phyloP scores from a whole-genome alignment of 768 basidiomycete species.

The Agrocybe pediades region DNA sequence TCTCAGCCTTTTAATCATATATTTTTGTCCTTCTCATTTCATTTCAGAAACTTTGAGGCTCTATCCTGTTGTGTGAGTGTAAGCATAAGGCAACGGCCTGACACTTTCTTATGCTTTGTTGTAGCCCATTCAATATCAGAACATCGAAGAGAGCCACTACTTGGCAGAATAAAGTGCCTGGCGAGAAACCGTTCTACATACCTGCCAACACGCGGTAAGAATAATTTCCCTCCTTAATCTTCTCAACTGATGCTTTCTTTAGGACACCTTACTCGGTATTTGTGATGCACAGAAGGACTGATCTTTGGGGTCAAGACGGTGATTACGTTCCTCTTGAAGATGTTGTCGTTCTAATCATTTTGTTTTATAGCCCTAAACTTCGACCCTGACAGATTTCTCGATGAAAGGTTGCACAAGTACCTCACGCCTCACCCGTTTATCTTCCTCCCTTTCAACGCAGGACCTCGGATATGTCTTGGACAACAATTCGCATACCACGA shows the following conservation, averaged over 20 bases:
- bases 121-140: constrained; percentile 12
- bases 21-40: neutral
- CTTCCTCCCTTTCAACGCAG: constrained; percentile 39
- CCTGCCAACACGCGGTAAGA: constrained; percentile 37
- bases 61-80: constrained; percentile 32
- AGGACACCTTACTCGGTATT: constrained; percentile 40
- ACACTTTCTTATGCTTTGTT: constrained; percentile 37
- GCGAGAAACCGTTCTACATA: constrained; percentile 22
- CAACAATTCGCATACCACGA: constrained; percentile 35
- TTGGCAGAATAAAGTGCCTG: constrained; percentile 17
- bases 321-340: constrained; percentile 17
- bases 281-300: constrained; percentile 50
- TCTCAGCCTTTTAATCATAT: constrained; percentile 25
- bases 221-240: neutral
- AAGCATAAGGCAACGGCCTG: neutral
- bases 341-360: neutral
- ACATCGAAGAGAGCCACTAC: constrained; percentile 11
- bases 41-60: constrained; percentile 42
- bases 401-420: constrained; percentile 47
- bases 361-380: constrained; percentile 47
- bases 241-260: constrained; percentile 33
- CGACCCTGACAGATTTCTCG: constrained; percentile 61
- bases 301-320: constrained; percentile 60
- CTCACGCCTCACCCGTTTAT: constrained; percentile 43
- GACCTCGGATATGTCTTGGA: constrained; percentile 40